Evolutionary conservation across 176 grass and related monocot species (phyloP), one percentile per base, ranked within the genome.

Genomic region (Carex pumila): DNA sequence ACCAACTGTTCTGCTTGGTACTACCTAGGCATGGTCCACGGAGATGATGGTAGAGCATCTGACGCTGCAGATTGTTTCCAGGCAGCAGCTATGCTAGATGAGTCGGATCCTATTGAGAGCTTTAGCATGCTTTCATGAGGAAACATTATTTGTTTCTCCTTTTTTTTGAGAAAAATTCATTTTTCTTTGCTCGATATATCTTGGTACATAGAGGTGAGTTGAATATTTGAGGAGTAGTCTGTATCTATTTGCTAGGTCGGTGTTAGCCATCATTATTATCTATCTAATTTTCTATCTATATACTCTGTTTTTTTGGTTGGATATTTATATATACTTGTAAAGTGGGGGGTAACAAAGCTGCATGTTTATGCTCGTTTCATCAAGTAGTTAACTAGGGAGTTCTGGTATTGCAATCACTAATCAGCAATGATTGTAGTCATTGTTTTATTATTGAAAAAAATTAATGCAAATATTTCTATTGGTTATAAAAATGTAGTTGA

Each of bases 1-100:
- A 99, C 91, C 5, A 99, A 95, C 66, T 61, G 88, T 55, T 74
- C 85, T 77, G 97, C 97, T 29, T 99, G 97, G 97, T 92, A 90
- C 89, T 88, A 95, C 88, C 82, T 99, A 49, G 97, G 97, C n/a
- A 84, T 93, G 85, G 90, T 99, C 25, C 93, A 99, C 76, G 86
- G 82, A 82, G 89, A 92, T 2, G 97, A 95, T 9, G 88, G 93
- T 67, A 93, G 91, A 83, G 15, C 86, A 81, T 71, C 79, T 68
- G 97, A 99, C 1, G 97, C 97, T 3, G 93, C 93, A 0, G 97
- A 99, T 55, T 99, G 93, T 84, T 99, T 99, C 77, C 97, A 95
- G 80, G 97, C 91, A 0, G 93, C 97, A 62, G 87, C 86, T 0
- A 88, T 99, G 93, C 87, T 99, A 0, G 93, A 94, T 79, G 97